A percentile compares a stretch with the other conserved stretches of the same genome.
Conservation (phyloP, 192 early-diverging fungal genomes). For the Powellomyces hirtus region DNA sequence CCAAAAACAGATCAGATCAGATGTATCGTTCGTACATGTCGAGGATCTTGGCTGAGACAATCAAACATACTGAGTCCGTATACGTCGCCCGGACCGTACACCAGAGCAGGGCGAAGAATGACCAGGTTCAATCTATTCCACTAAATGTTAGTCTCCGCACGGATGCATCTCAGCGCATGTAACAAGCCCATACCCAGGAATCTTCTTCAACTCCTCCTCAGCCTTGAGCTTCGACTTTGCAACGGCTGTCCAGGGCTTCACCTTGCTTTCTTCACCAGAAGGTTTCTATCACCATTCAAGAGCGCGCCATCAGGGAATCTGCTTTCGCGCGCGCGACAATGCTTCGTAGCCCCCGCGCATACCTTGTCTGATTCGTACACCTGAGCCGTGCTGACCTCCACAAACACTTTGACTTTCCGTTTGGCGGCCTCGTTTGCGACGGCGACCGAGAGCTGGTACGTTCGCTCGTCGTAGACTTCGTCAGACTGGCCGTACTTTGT, state of each 20-base stretch:
- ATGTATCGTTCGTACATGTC: background rate
- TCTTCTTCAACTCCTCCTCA: constrained; percentile 75
- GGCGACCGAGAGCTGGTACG: constrained; percentile 67
- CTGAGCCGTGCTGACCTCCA: constrained; percentile 87
- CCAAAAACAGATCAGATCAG: background rate
- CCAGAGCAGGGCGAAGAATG: constrained; percentile 81
- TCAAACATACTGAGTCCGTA: constrained; percentile 70
- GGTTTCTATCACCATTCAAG: constrained; percentile 45
- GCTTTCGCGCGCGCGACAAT: too few relatives aligned
- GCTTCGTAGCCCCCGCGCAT: background rate
- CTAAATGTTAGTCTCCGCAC: background rate
- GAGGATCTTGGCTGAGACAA: background rate
- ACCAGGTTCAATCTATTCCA: constrained; percentile 68
- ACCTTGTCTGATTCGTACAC: constrained; percentile 83
- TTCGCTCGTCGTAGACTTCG: constrained; percentile 82
- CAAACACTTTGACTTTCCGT: constrained; percentile 68
- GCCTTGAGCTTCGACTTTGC: constrained; percentile 76
- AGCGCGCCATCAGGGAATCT: too few relatives aligned
- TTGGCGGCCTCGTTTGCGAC: constrained; percentile 83
- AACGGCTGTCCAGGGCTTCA: constrained; percentile 79
- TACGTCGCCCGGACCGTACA: constrained; percentile 83
- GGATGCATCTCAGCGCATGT: background rate
- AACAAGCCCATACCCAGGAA: constrained; percentile 53
- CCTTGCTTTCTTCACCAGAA: constrained; percentile 58
- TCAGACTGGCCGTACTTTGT: constrained; percentile 87